Conservation (phyloP, 306 rosid genomes). For the Cyamopsis tetragonoloba region DNA sequence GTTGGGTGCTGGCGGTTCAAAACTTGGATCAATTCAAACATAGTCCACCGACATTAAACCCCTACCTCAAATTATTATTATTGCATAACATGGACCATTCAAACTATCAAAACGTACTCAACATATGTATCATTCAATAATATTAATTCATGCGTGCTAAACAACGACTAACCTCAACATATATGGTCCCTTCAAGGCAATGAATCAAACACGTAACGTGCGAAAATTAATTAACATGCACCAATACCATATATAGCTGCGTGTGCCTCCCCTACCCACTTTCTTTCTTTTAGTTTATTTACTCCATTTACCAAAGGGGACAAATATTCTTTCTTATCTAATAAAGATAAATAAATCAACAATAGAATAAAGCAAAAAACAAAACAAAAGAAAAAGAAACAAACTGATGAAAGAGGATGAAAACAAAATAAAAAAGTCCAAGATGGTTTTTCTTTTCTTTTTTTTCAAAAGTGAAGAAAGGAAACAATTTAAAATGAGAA, state of each 20-base stretch:
- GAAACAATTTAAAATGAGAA: background rate
- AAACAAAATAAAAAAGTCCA: constrained; percentile 1
- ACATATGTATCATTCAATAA: too few relatives aligned
- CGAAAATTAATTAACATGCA: constrained; percentile 4
- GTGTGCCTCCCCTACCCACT: background rate
- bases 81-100: too few relatives aligned
- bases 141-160: background rate
- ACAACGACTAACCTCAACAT: background rate
- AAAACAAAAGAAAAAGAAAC: constrained; percentile 21
- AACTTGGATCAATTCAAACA: too few relatives aligned
- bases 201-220: constrained; percentile 1
- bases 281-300: background rate
- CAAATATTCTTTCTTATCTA: background rate
- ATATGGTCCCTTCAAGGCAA: background rate
- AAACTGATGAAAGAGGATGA: background rate
- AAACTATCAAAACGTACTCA: too few relatives aligned
- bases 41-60: too few relatives aligned
- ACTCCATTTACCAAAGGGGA: background rate
- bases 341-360: background rate
- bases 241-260: too few relatives aligned
- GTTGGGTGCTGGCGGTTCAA: background rate
- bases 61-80: background rate
- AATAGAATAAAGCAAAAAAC: constrained; percentile 25
- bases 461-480: background rate
- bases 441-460: background rate